Percentiles rank a stretch among this genome's conserved stretches.
Evolutionary conservation across 2,329 filamentous ascomycete species (phyloP).

Genomic region (Pleoardoris graminearum): DNA sequence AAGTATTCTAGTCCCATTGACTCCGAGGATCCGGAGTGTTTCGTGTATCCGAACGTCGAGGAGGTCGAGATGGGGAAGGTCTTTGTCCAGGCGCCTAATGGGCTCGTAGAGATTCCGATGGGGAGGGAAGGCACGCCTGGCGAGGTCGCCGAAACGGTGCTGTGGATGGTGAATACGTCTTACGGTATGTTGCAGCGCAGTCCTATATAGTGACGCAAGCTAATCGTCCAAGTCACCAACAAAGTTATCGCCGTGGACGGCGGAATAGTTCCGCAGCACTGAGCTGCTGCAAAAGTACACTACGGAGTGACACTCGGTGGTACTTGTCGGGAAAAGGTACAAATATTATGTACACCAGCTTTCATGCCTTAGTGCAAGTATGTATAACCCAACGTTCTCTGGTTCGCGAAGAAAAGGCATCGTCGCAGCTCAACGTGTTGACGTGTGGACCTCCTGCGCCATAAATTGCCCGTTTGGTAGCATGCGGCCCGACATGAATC

Average conservation of each 20-base stretch:
- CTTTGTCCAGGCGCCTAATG: neutral
- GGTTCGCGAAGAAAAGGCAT: neutral
- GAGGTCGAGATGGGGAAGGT: neutral
- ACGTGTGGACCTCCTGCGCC: neutral
- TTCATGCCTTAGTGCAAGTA: neutral
- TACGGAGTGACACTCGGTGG: neutral
- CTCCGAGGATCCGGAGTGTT: neutral
- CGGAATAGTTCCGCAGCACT: slow-evolving; percentile 27
- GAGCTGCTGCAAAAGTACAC: neutral
- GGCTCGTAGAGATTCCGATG: slow-evolving; percentile 46
- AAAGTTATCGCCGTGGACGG: slow-evolving; percentile 41
- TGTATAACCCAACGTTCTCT: neutral
- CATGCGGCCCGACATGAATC: neutral
- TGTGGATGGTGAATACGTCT: slow-evolving; percentile 47
- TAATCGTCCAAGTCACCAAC: slow-evolving; percentile 53
- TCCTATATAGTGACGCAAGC: neutral
- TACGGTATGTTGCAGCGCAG: neutral
- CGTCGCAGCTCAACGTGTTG: neutral
- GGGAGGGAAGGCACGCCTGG: slow-evolving; percentile 51
- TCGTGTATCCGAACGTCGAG: neutral
- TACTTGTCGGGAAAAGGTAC: neutral
- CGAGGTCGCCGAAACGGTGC: slow-evolving; percentile 53
- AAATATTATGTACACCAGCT: slow-evolving; percentile 2
- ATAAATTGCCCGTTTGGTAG: neutral
- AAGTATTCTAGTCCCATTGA: neutral